Evolutionary conservation across 306 rosid genomes (phyloP).

Genomic region (Phaseolus lunatus): DNA sequence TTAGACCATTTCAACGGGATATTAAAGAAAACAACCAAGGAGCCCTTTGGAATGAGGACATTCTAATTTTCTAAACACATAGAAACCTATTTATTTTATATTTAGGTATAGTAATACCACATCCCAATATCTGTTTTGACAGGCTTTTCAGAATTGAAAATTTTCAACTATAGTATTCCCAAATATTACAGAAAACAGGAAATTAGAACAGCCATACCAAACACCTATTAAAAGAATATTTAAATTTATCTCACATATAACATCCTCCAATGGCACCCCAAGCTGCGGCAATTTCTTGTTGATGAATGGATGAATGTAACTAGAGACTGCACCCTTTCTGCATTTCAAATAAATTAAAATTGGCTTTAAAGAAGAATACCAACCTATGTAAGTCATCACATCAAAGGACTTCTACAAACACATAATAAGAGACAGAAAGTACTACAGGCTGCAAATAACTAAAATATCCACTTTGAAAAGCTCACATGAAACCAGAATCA

Average conservation of each 20-base stretch:
- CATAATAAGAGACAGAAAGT: constrained; percentile 38
- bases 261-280: constrained; percentile 52
- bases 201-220: constrained; percentile 31
- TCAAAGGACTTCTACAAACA: constrained; percentile 30
- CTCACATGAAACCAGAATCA: constrained; percentile 60
- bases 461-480: constrained; percentile 42
- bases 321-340: constrained; percentile 65
- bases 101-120: constrained; percentile 25
- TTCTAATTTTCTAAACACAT: constrained; percentile 35
- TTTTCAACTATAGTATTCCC: neutral
- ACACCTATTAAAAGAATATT: constrained; percentile 36
- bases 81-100: constrained; percentile 7
- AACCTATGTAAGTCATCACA: constrained; percentile 16
- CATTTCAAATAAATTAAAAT: constrained; percentile 37
- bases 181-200: constrained; percentile 17
- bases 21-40: constrained; percentile 34
- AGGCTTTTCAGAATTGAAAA: neutral
- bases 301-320: constrained; percentile 72
- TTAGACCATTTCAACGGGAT: constrained; percentile 45
- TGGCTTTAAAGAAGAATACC: constrained; percentile 35
- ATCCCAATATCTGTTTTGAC: neutral
- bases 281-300: constrained; percentile 56
- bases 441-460: constrained; percentile 32
- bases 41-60: constrained; percentile 9
- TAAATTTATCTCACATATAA: constrained; percentile 51